These are phyloP conservation scores for Mentha longifolia DNA, from an alignment of 257 asterid species.

Conservation along the genomic window DNA sequence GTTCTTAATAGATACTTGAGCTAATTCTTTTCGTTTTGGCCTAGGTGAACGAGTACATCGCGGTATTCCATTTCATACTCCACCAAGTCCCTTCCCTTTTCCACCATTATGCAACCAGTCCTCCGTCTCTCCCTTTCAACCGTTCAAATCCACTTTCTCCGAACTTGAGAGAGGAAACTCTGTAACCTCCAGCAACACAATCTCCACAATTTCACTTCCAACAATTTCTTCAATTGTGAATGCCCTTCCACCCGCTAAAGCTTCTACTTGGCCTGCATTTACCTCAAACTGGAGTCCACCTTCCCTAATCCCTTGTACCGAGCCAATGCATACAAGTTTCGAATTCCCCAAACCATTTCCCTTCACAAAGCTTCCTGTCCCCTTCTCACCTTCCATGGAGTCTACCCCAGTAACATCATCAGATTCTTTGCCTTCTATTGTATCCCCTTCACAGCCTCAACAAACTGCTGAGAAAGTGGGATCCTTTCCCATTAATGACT, in stretches of 20 bases:
- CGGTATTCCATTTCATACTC: too few species aligned
- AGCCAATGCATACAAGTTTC: too few species aligned
- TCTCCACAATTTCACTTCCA: background rate
- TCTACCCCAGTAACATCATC: conserved; percentile 24
- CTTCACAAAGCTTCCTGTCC: background rate
- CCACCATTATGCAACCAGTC: conserved; percentile 8
- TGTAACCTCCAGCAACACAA: conserved; percentile 19
- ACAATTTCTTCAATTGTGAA: too few species aligned
- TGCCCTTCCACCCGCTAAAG: too few species aligned
- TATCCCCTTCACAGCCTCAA: conserved; percentile 21
- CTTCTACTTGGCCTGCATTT: too few species aligned
- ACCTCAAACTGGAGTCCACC: too few species aligned
- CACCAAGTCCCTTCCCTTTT: background rate
- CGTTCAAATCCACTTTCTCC: conserved; percentile 10
- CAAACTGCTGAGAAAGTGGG: conserved; percentile 13
- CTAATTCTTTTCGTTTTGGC: conserved; percentile 24
- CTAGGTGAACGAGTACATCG: conserved; percentile 29
- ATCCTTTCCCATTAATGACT: conserved; percentile 1
- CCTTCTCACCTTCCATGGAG: conserved; percentile 25
- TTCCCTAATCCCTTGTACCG: too few species aligned
- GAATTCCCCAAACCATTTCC: too few species aligned
- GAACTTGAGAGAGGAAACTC: conserved; percentile 10
- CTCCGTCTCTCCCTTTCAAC: background rate
- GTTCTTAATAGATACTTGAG: background rate
- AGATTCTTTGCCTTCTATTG: conserved; percentile 27